phyloP scores from a whole-genome alignment of 495 filamentous ascomycete genomes.

The Extremus antarcticus region DNA sequence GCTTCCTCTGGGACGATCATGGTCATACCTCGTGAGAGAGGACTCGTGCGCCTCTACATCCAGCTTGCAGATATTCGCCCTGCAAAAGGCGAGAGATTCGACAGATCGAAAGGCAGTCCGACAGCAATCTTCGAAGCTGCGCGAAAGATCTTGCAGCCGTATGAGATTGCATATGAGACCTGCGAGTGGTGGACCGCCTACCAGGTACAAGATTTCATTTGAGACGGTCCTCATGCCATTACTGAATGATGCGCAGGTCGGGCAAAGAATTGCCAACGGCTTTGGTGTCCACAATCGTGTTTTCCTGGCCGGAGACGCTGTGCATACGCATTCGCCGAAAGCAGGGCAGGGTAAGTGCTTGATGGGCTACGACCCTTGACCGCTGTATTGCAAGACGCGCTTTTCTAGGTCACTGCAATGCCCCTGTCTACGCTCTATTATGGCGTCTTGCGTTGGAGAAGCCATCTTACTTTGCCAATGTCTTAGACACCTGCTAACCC shows the following conservation, averaged over 20 bases:
- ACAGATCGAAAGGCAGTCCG: not conserved
- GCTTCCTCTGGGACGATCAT: not conserved
- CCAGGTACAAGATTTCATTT: not conserved
- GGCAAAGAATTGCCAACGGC: not conserved
- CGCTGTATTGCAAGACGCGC: too few species aligned
- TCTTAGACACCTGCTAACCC: too few species aligned
- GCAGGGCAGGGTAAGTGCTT: too few species aligned
- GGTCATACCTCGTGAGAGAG: not conserved
- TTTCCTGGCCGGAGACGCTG: slow-evolving; percentile 76
- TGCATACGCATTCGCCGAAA: slow-evolving; percentile 74
- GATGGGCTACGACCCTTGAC: too few species aligned
- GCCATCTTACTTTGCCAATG: too few species aligned
- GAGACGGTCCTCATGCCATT: not conserved
- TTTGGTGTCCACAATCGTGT: not conserved
- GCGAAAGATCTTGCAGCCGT: not conserved
- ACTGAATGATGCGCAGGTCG: not conserved
- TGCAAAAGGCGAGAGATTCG: not conserved
- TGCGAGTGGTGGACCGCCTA: not conserved
- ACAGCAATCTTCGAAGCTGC: not conserved
- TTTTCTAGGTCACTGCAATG: too few species aligned
- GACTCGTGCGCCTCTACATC: not conserved
- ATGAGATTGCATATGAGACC: not conserved
- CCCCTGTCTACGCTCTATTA: too few species aligned
- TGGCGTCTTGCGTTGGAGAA: too few species aligned
- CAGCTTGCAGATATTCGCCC: not conserved